Percentiles rank a stretch among this genome's conserved stretches.
These are phyloP conservation scores for Cinnamomum chago DNA, from an alignment of 164 flowering plant species.

Conservation along the genomic window DNA sequence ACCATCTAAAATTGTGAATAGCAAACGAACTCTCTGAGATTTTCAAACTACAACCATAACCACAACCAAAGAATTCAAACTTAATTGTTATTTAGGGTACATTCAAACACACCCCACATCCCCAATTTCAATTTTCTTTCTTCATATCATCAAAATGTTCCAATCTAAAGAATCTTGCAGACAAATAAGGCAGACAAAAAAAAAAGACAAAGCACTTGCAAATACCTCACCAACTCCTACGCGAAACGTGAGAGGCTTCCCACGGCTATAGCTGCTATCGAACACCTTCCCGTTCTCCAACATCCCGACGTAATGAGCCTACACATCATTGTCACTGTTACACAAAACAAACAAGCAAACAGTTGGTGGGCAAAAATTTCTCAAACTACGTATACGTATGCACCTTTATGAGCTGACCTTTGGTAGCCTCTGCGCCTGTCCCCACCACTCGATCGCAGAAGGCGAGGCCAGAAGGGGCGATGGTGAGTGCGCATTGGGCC, in stretches of 20 bases:
- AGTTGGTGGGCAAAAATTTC: background rate
- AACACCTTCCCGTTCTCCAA: constrained; percentile 77
- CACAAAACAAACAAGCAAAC: background rate
- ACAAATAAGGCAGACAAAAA: background rate
- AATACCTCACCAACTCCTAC: constrained; percentile 89
- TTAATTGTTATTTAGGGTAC: no score
- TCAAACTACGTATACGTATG: background rate
- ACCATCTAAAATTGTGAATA: no score
- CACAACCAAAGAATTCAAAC: no score
- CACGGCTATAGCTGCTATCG: constrained; percentile 91
- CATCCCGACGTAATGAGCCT: constrained; percentile 91
- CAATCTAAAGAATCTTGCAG: background rate
- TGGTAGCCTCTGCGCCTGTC: constrained; percentile 54
- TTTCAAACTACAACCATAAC: no score
- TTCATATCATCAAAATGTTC: no score
- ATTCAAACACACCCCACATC: no score
- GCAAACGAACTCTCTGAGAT: no score
- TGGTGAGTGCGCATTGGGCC: constrained; percentile 43
- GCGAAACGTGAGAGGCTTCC: constrained; percentile 81
- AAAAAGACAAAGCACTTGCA: no score
- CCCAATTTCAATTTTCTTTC: no score
- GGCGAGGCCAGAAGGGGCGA: constrained; percentile 70
- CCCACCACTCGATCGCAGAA: constrained; percentile 72
- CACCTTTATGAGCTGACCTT: constrained; percentile 87
- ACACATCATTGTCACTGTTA: constrained; percentile 1